Evolutionary conservation across 2,329 filamentous ascomycete genomes (phyloP).

Genomic region (Verticillium nubilum): DNA sequence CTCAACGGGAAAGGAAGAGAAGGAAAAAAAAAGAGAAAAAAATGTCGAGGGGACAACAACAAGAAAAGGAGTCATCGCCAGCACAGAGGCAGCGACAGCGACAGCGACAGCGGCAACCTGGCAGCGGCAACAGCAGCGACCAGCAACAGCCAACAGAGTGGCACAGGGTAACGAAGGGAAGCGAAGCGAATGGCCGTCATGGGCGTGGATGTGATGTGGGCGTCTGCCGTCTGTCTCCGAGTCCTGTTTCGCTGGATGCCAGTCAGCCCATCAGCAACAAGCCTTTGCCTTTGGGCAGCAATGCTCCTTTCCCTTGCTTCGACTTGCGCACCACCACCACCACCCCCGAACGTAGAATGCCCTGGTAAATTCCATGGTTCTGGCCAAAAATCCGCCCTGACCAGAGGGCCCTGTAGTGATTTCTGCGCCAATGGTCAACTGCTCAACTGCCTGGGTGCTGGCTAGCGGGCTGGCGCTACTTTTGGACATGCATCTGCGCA

Average conservation of each 20-base stretch:
- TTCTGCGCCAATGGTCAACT: not conserved
- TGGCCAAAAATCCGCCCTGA: not conserved
- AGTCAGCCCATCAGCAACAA: not conserved
- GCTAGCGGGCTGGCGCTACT: not conserved
- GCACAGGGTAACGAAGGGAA: not conserved
- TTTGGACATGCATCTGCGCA: not conserved
- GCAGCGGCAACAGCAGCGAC: not conserved
- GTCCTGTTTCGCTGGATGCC: not conserved
- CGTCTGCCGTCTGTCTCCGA: not conserved
- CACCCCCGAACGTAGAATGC: not conserved
- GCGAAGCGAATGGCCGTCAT: not conserved
- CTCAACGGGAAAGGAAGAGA: not conserved
- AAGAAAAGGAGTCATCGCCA: conserved; percentile 4
- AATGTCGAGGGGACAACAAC: conserved; percentile 2
- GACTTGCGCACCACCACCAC: not conserved
- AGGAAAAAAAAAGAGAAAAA: conserved; percentile 3
- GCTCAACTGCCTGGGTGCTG: not conserved
- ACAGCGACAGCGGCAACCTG: not conserved
- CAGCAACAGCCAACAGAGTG: not conserved
- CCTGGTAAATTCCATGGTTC: not conserved
- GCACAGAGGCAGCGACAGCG: not conserved
- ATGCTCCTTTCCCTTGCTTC: not conserved
- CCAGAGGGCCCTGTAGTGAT: not conserved
- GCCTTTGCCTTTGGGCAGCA: not conserved
- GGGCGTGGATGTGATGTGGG: not conserved